Conservation (phyloP, 1,139 yeast species). For the Candida smagusa region DNA sequence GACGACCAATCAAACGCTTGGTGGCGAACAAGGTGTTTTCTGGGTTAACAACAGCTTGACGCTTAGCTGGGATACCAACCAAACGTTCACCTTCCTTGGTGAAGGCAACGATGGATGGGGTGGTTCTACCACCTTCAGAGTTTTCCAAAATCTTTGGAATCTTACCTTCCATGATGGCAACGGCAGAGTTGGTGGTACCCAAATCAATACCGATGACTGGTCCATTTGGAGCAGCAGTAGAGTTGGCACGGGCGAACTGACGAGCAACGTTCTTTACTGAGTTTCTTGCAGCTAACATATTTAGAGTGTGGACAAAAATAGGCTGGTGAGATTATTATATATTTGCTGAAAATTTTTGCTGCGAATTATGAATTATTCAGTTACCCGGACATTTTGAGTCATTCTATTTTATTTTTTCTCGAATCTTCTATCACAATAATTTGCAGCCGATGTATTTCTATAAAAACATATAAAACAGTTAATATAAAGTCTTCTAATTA, state of each 20-base stretch:
- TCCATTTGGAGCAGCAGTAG: conserved; percentile 54
- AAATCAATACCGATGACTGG: conserved; percentile 97
- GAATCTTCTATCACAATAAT: conserved; percentile 6
- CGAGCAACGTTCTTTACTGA: conserved; percentile 39
- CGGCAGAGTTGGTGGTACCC: conserved; percentile 99
- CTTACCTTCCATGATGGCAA: conserved; percentile 97
- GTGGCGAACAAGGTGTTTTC: conserved; percentile 97
- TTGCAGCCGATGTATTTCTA: no score
- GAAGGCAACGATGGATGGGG: conserved; percentile 98
- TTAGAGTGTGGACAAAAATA: conserved; percentile 5
- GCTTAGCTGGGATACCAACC: conserved; percentile 98
- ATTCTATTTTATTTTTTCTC: conserved; percentile 4
- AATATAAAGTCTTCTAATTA: conserved; percentile 1
- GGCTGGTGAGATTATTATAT: conserved; percentile 1
- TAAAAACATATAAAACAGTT: no score
- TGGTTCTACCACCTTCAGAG: conserved; percentile 98
- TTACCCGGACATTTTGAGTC: conserved; percentile 13
- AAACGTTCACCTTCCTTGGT: conserved; percentile 89
- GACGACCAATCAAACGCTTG: conserved; percentile 97
- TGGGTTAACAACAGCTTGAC: conserved; percentile 98
- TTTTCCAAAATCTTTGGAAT: conserved; percentile 95
- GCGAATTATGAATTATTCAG: conserved; percentile 3
- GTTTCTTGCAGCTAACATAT: conserved; percentile 47
- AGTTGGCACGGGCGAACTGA: conserved; percentile 51
- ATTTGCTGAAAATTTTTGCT: conserved; percentile 12